phyloP scores from a whole-genome alignment of 495 filamentous ascomycete genomes.

The Parathielavia hyrcaniae region DNA sequence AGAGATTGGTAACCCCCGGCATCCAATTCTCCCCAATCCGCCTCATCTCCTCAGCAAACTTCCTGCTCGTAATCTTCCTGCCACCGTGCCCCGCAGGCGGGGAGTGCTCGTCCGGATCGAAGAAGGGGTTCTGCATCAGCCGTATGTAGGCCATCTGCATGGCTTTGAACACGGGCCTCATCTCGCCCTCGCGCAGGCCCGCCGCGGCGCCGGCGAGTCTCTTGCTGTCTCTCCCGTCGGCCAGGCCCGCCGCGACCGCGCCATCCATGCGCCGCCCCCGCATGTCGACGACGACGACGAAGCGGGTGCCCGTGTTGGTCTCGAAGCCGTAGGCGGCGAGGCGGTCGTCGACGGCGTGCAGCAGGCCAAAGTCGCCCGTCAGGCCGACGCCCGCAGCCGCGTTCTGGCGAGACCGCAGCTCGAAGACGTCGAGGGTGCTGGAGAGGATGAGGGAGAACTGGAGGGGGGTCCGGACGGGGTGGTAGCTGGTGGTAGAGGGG shows the following conservation, averaged over 20 bases:
- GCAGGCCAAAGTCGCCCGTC: constrained; percentile 76
- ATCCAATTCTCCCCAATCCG: constrained; percentile 71
- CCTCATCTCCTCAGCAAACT: constrained; percentile 75
- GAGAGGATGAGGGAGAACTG: constrained; percentile 90
- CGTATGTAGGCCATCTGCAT: constrained; percentile 86
- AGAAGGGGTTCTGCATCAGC: constrained; percentile 92
- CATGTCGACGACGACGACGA: constrained; percentile 85
- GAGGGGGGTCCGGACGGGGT: constrained; percentile 54
- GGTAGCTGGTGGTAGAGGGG: constrained; percentile 37
- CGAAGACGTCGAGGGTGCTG: constrained; percentile 88
- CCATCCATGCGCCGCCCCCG: constrained; percentile 49
- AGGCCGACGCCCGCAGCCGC: constrained; percentile 49
- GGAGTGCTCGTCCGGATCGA: constrained; percentile 76
- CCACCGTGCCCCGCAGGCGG: constrained; percentile 48
- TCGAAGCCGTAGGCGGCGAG: constrained; percentile 90
- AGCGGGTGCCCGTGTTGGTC: constrained; percentile 90
- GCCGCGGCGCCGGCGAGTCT: constrained; percentile 30
- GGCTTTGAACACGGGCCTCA: constrained; percentile 80
- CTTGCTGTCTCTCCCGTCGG: constrained; percentile 11
- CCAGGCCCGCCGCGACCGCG: constrained; percentile 20
- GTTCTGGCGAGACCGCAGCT: constrained; percentile 62
- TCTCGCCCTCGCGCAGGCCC: constrained; percentile 70
- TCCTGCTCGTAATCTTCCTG: constrained; percentile 68
- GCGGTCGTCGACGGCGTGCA: constrained; percentile 88
- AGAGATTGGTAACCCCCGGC: constrained; percentile 47